Evolutionary conservation across 345 rosid species (phyloP), one percentile per base, ranked within the genome.

Genomic region (Bruguiera gymnorhiza): DNA sequence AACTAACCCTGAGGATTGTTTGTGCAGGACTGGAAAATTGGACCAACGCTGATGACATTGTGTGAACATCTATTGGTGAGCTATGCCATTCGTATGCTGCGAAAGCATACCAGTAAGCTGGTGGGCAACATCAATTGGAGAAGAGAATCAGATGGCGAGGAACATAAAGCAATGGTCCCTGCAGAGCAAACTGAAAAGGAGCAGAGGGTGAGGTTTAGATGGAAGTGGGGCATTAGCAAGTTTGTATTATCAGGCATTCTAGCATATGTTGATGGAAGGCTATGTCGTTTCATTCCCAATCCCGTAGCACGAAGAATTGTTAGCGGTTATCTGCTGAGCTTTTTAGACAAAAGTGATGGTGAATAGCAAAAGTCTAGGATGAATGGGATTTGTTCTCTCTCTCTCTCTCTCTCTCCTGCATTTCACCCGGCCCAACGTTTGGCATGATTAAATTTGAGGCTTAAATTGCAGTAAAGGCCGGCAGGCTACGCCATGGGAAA

Each of bases 61-160:
- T 91, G 88, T 13, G 98, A 94, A 71, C 98, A 91, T 84, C 84
- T 94, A 19, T 85, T 94, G 46, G 98, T 94, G 76, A 91, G 95
- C 80, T 91, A 86, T 74, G 91, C 93, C 46, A 89, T 94, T 72
- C 90, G 93, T 36, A 63, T 81, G 60, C 80, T 94, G 79, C 84
- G 82, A 62, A 84, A 83, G 77, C 86, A 86, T 57, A 86, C 90
- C 3, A 78, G 81, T 21, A 85, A 85, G 78, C 63, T 69, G 60
- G 69, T 84, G 2, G 46, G 79, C 32, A 75, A 81, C 63, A 54
- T 83, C 57, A 85, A 74, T 58, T 69, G 77, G 70, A 83, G 75
- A 68, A 81, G 61, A 51, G 67, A 67, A 66, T n/a, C 76, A 29
- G 84, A 57, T 60, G 58, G 53, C 19, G 82, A 75, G 52, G 71